phyloP scores from a whole-genome alignment of 768 basidiomycete species.

The Tricholoma terreum region DNA sequence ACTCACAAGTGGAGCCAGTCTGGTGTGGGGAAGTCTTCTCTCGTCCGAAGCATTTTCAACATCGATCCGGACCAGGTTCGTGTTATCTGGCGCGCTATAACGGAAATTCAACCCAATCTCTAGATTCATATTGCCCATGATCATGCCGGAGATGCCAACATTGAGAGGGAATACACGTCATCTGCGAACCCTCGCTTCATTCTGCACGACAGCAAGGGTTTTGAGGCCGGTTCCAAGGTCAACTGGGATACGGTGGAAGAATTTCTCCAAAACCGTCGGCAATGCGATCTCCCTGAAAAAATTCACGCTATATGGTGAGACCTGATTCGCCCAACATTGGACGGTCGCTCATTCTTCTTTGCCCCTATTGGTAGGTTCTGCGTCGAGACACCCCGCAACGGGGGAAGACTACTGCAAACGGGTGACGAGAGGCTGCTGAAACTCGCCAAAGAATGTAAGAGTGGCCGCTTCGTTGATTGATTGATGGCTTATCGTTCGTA shows the following conservation, averaged over 20 bases:
- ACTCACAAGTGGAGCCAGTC: slow-evolving; percentile 12
- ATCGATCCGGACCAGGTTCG: slow-evolving; percentile 10
- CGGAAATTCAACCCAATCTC: background rate
- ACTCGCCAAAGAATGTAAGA: slow-evolving; percentile 3
- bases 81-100: background rate
- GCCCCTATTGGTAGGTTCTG: slow-evolving; percentile 19
- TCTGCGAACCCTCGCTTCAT: slow-evolving; percentile 22
- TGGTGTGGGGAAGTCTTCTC: slow-evolving; percentile 30
- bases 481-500: background rate
- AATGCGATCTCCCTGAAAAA: slow-evolving; percentile 9
- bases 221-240: slow-evolving; percentile 24
- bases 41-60: slow-evolving; percentile 25
- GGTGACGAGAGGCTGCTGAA: slow-evolving; percentile 24
- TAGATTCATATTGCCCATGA: slow-evolving; percentile 18
- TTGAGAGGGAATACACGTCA: slow-evolving; percentile 19
- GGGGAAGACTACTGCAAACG: slow-evolving; percentile 14
- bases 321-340: background rate
- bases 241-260: slow-evolving; percentile 20
- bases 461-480: background rate
- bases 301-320: slow-evolving; percentile 29
- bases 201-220: slow-evolving; percentile 30
- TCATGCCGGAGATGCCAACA: slow-evolving; percentile 21
- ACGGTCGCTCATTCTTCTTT: background rate
- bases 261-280: slow-evolving; percentile 16
- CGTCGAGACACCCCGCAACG: slow-evolving; percentile 17